These are phyloP conservation scores for Chenopodium berlandieri DNA, from an alignment of 148 eudicot species.

Conservation along the genomic window DNA sequence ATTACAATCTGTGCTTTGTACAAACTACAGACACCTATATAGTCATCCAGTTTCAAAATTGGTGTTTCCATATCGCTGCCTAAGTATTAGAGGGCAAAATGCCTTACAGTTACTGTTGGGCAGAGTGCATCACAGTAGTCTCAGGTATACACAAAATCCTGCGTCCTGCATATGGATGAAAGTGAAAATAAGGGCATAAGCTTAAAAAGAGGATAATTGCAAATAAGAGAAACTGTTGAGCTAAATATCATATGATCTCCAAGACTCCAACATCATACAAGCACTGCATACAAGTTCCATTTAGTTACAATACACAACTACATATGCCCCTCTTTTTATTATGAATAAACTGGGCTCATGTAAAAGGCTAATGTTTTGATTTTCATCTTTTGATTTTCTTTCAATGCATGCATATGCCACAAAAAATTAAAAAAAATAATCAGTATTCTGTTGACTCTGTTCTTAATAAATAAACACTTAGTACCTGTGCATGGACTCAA, in stretches of 20 bases:
- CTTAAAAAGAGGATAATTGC: neutral
- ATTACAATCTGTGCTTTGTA: conserved; percentile 3
- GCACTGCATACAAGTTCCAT: neutral
- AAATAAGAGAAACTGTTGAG: neutral
- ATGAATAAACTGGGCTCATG: neutral
- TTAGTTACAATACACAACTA: neutral
- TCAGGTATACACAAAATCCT: neutral
- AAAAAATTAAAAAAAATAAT: no score
- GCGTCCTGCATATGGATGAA: conserved; percentile 20
- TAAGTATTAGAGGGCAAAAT: conserved; percentile 2
- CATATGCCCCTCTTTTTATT: neutral
- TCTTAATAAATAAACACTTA: no score
- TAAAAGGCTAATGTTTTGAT: neutral
- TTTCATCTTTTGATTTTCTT: neutral
- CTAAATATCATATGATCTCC: neutral
- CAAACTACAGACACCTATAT: neutral
- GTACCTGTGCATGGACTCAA: neutral
- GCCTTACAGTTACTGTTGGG: neutral
- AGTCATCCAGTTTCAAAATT: conserved; percentile 7
- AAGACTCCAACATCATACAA: neutral
- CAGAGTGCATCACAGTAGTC: neutral
- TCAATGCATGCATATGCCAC: neutral
- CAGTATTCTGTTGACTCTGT: no score
- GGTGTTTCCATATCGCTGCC: neutral
- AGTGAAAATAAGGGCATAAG: neutral